These are phyloP conservation scores for Albugo candida DNA, from an alignment of 352 stramenopile species.

Conservation along the genomic window DNA sequence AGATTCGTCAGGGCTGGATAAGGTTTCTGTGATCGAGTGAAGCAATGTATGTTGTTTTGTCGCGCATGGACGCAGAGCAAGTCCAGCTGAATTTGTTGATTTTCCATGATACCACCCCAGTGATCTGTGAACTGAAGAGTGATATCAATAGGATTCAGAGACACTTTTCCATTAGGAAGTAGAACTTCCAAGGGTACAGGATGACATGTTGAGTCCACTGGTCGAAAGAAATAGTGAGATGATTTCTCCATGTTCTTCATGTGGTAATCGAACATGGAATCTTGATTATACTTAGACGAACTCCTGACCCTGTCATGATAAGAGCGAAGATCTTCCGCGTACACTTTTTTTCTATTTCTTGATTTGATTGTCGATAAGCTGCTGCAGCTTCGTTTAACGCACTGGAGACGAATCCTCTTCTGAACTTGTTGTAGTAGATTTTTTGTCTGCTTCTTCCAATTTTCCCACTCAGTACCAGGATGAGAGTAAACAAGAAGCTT, in stretches of 20 bases:
- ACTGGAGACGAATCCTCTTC: not conserved
- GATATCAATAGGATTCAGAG: constrained; percentile 3
- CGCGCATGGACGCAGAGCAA: not conserved
- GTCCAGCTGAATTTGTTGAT: constrained; percentile 1
- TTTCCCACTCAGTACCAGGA: constrained; percentile 4
- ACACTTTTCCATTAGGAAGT: not conserved
- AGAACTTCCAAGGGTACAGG: constrained; percentile 2
- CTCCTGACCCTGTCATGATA: constrained; percentile 3
- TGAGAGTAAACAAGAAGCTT: not conserved
- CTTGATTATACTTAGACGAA: constrained; percentile 4
- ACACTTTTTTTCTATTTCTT: not conserved
- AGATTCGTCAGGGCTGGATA: not conserved
- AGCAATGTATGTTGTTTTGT: not conserved
- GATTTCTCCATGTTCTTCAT: constrained; percentile 2
- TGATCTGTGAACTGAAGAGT: constrained; percentile 4
- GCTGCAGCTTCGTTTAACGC: not conserved
- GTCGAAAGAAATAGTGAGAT: constrained; percentile 3
- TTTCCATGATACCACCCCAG: constrained; percentile 4
- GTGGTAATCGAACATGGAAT: constrained; percentile 6
- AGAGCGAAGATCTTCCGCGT: not conserved
- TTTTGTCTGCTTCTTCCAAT: constrained; percentile 3
- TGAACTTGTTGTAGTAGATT: not conserved
- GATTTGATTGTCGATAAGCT: not conserved
- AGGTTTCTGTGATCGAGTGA: not conserved
- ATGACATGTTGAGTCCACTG: constrained; percentile 3